Conservation (phyloP, 305 asterid genomes). For the Striga hermonthica region DNA sequence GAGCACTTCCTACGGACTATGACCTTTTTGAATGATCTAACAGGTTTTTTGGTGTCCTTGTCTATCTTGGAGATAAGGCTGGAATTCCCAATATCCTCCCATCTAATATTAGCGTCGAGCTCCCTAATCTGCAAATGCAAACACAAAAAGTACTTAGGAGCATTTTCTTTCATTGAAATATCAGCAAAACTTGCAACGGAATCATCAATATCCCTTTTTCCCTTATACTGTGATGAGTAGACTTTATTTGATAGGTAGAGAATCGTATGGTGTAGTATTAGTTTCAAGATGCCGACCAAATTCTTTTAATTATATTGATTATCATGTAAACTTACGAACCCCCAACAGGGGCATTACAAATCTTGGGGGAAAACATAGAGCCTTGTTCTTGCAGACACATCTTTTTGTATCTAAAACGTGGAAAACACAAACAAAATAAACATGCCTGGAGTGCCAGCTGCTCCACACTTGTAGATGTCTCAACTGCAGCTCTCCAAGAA, state of each 20-base stretch:
- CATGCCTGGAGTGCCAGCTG: no score
- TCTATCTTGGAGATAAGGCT: constrained; percentile 45
- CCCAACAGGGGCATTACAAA: constrained; percentile 3
- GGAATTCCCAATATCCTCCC: constrained; percentile 75
- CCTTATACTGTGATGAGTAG: constrained; percentile 9
- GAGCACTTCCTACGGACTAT: constrained; percentile 69
- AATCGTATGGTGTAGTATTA: constrained; percentile 11
- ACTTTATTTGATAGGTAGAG: constrained; percentile 5
- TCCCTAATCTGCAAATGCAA: constrained; percentile 79
- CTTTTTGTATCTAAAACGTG: constrained; percentile 2
- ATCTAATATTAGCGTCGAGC: constrained; percentile 76
- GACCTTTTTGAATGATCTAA: constrained; percentile 74
- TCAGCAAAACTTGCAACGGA: constrained; percentile 15
- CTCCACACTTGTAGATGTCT: no score
- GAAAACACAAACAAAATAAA: constrained; percentile 18
- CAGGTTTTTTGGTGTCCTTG: constrained; percentile 56
- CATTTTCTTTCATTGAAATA: constrained; percentile 21
- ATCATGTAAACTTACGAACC: constrained; percentile 5
- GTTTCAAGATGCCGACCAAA: constrained; percentile 29
- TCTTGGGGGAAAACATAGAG: constrained; percentile 23
- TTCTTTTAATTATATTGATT: constrained; percentile 13
- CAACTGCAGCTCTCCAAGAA: no score
- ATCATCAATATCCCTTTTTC: constrained; percentile 22
- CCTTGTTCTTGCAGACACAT: constrained; percentile 16
- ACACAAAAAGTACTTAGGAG: constrained; percentile 25